phyloP scores from a whole-genome alignment of 2,329 filamentous ascomycete genomes.

The Bisporella sp. region DNA sequence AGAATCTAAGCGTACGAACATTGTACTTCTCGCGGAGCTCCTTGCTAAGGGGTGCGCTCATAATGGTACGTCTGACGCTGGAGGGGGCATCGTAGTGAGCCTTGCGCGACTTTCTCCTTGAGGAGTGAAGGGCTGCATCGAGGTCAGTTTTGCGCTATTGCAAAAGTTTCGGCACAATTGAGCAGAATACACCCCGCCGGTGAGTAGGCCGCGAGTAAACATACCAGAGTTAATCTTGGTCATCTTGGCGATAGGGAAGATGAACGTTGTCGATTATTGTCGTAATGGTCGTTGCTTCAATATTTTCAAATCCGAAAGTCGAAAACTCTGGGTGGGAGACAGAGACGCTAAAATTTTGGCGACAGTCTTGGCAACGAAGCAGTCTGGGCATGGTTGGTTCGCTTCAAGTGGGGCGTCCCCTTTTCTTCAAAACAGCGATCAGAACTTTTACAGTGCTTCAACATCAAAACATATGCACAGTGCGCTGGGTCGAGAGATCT shows the following conservation, averaged over 20 bases:
- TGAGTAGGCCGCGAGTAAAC: constrained; percentile 16
- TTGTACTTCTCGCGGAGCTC: constrained; percentile 99
- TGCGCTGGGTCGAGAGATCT: no score
- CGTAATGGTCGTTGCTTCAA: no score
- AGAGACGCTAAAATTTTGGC: no score
- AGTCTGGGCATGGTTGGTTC: no score
- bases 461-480: no score
- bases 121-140: constrained; percentile 59
- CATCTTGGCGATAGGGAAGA: constrained; percentile 45
- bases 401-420: no score
- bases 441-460: no score
- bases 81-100: constrained; percentile 95
- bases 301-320: no score
- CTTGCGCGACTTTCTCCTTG: constrained; percentile 97
- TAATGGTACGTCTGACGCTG: constrained; percentile 89
- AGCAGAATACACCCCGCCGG: background rate
- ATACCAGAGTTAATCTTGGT: constrained; percentile 60
- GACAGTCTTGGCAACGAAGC: no score
- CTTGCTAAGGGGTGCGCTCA: constrained; percentile 93
- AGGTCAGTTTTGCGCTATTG: constrained; percentile 9
- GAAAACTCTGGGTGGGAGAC: no score
- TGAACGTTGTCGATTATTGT: no score
- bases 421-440: no score
- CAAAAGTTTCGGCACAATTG: background rate
- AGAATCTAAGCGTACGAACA: constrained; percentile 48